Evolutionary conservation across 306 rosid genomes (phyloP).

Genomic region (Neltuma alba): DNA sequence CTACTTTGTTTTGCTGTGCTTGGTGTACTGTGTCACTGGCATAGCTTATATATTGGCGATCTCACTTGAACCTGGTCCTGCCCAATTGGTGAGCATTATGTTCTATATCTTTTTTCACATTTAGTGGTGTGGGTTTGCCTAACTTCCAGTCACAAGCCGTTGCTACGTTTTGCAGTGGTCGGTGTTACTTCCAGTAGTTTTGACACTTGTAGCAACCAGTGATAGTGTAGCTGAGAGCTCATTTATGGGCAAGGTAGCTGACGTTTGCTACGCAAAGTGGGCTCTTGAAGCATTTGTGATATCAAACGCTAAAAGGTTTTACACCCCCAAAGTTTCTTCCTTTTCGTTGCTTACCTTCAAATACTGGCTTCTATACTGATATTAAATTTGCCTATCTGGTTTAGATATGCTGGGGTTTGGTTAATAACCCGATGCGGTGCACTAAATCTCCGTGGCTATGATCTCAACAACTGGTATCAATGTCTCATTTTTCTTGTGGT

Average conservation of each 20-base stretch:
- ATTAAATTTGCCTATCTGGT: slow-evolving; percentile 6
- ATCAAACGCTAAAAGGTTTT: slow-evolving; percentile 87
- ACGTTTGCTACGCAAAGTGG: slow-evolving; percentile 88
- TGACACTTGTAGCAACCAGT: slow-evolving; percentile 79
- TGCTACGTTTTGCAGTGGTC: slow-evolving; percentile 77
- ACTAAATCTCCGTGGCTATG: slow-evolving; percentile 58
- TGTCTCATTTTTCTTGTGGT: slow-evolving; percentile 54
- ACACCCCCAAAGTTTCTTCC: not conserved
- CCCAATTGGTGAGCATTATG: slow-evolving; percentile 75
- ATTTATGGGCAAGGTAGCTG: slow-evolving; percentile 43
- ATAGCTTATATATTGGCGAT: slow-evolving; percentile 85
- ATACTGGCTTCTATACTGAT: not conserved
- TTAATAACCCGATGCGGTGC: slow-evolving; percentile 84
- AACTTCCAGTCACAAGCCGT: slow-evolving; percentile 22
- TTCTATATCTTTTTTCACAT: slow-evolving; percentile 9
- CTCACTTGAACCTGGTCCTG: slow-evolving; percentile 83
- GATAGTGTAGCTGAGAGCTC: slow-evolving; percentile 45
- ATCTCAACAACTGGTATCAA: slow-evolving; percentile 76
- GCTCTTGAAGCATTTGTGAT: slow-evolving; percentile 95
- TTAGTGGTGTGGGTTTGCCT: slow-evolving; percentile 14
- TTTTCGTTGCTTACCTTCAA: not conserved
- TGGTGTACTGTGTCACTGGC: slow-evolving; percentile 95
- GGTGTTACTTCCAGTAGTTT: slow-evolving; percentile 90
- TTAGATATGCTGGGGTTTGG: slow-evolving; percentile 92
- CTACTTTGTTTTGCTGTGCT: slow-evolving; percentile 68